A percentile compares a stretch with the other conserved stretches of the same genome.
Evolutionary conservation across 768 basidiomycete species (phyloP).

Genomic region (Tylopilus rubrobrunneus): DNA sequence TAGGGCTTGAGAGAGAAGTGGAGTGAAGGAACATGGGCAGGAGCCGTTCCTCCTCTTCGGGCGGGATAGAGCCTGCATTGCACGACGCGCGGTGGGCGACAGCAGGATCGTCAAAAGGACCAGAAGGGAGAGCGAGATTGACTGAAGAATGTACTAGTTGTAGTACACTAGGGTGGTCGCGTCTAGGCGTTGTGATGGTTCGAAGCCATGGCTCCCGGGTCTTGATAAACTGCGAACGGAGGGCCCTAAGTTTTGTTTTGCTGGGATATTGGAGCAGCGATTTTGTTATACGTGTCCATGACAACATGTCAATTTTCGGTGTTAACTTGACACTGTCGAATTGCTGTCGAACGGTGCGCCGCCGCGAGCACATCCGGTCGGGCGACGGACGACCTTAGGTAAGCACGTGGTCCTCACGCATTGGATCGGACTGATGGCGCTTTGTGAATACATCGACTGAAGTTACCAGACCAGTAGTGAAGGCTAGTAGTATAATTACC

Average conservation of each 20-base stretch:
- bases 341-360: too few relatives aligned
- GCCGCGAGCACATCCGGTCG: too few relatives aligned
- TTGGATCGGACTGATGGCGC: too few relatives aligned
- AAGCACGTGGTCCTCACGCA: too few relatives aligned
- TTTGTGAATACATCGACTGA: too few relatives aligned
- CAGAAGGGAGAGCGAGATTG: conserved; percentile 25
- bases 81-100: conserved; percentile 18
- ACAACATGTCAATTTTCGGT: too few relatives aligned
- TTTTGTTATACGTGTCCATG: background rate
- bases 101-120: conserved; percentile 19
- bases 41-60: conserved; percentile 18
- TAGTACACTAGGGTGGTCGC: conserved; percentile 10
- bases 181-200: background rate
- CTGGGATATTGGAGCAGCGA: background rate
- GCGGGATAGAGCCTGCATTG: background rate
- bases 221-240: background rate
- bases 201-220: background rate
- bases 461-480: too few relatives aligned
- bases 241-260: background rate
- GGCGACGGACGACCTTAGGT: too few relatives aligned
- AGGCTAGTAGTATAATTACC: too few relatives aligned
- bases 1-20: conserved; percentile 5
- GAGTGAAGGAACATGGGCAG: conserved; percentile 20
- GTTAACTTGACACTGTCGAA: too few relatives aligned
- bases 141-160: conserved; percentile 23